Evolutionary conservation across 805 yeast genomes (phyloP).

Genomic region (Tetrapisispora taiwanensis): DNA sequence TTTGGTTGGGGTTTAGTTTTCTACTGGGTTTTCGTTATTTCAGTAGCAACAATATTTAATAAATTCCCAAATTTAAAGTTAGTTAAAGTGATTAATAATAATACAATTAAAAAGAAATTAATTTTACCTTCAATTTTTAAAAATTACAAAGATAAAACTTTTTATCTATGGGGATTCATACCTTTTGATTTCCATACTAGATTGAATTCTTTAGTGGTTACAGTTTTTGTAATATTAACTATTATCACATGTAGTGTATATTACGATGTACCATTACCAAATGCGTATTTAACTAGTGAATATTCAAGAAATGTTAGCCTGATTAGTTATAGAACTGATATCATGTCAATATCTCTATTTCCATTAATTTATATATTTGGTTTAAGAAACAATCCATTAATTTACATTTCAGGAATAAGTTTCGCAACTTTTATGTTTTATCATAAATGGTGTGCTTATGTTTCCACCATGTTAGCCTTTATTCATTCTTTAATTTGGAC

Average conservation of each 20-base stretch:
- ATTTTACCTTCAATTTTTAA: constrained; percentile 24
- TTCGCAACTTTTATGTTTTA: constrained; percentile 48
- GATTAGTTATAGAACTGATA: constrained; percentile 46
- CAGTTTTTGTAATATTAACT: constrained; percentile 24
- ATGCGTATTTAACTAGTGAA: constrained; percentile 28
- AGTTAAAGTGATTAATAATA: constrained; percentile 5
- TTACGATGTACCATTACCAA: constrained; percentile 30
- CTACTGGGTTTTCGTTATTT: constrained; percentile 32
- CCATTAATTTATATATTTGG: constrained; percentile 58
- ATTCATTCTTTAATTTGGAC: constrained; percentile 55
- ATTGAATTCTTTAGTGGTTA: constrained; percentile 25
- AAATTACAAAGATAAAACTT: constrained; percentile 15
- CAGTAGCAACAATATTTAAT: constrained; percentile 26
- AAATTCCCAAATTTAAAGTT: constrained; percentile 20
- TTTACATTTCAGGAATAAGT: constrained; percentile 50
- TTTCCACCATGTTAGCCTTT: constrained; percentile 38
- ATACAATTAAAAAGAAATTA: constrained; percentile 18
- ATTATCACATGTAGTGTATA: constrained; percentile 30
- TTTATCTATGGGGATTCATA: constrained; percentile 12
- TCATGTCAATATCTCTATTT: constrained; percentile 40
- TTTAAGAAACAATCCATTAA: constrained; percentile 62
- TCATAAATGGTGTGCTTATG: constrained; percentile 60
- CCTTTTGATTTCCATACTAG: constrained; percentile 28
- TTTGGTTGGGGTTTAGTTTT: constrained; percentile 39
- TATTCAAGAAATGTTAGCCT: constrained; percentile 29